Percentiles rank a stretch among this genome's conserved stretches.
These are phyloP conservation scores for Hexamita inflata DNA, from an alignment of 208 protist genomes.

Conservation along the genomic window DNA sequence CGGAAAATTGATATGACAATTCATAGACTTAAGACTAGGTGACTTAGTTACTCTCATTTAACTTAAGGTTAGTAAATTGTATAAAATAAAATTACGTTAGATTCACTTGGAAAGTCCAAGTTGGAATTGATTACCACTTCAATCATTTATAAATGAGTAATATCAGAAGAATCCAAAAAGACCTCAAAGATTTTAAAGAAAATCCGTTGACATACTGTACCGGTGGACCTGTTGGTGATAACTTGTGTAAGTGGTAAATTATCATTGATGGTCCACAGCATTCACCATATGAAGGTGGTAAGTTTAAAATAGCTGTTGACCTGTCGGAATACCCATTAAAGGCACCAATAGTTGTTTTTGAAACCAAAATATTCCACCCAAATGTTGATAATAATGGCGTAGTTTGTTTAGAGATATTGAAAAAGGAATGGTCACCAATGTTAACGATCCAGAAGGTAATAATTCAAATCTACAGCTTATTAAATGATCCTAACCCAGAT, in stretches of 20 bases:
- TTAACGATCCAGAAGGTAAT: background rate
- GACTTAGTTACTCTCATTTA: no score
- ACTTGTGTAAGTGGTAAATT: background rate
- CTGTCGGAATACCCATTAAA: conserved; percentile 31
- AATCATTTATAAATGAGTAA: no score
- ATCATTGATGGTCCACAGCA: background rate
- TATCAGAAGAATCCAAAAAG: no score
- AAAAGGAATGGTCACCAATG: background rate
- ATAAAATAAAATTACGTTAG: no score
- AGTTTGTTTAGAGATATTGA: conserved; percentile 19
- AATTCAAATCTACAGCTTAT: background rate
- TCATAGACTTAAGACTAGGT: no score
- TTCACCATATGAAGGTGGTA: background rate
- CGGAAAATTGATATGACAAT: no score
- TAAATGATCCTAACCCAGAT: background rate
- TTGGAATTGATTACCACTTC: no score
- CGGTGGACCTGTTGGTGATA: no score
- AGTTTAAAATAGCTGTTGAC: background rate
- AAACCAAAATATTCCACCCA: conserved; percentile 21
- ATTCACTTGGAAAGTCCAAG: no score
- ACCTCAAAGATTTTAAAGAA: no score
- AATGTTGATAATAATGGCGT: conserved; percentile 8
- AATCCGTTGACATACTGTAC: no score
- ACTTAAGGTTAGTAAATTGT: no score
- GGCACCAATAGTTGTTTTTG: conserved; percentile 25